A percentile compares a stretch with the other conserved stretches of the same genome.
Conservation (phyloP, 768 basidiomycete genomes). For the Heimioporus sp. region DNA sequence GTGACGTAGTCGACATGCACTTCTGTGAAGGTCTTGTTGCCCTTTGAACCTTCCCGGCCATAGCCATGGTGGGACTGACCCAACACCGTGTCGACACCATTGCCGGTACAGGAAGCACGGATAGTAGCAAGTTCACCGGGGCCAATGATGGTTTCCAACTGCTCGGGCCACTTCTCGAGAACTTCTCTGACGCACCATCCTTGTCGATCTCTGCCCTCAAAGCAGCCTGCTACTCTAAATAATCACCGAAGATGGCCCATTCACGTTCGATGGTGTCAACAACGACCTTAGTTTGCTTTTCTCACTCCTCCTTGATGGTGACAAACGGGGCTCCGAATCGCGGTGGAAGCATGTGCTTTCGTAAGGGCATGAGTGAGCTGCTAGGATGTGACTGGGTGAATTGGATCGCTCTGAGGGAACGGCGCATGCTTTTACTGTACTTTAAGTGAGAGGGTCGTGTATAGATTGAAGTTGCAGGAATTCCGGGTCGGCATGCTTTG, state of each 20-base stretch:
- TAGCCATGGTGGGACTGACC: too few species aligned
- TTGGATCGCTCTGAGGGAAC: constrained; percentile 71
- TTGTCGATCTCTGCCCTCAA: too few species aligned
- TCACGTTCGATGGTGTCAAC: constrained; percentile 81
- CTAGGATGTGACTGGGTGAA: constrained; percentile 68
- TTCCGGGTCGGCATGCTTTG: constrained; percentile 81
- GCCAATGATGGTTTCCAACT: too few species aligned
- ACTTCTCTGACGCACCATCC: too few species aligned
- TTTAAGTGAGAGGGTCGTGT: constrained; percentile 70
- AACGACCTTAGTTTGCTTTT: constrained; percentile 84
- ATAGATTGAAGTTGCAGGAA: constrained; percentile 71
- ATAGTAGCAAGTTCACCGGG: too few species aligned
- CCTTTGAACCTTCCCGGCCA: too few species aligned
- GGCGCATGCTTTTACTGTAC: constrained; percentile 64
- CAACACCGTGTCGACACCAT: too few species aligned
- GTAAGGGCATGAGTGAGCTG: constrained; percentile 77
- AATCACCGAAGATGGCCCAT: constrained; percentile 72
- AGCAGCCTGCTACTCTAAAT: too few species aligned
- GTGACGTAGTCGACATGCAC: too few species aligned
- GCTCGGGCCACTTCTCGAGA: too few species aligned
- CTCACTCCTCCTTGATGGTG: constrained; percentile 85
- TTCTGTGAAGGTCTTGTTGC: too few species aligned
- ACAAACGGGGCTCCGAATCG: constrained; percentile 72
- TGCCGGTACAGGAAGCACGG: too few species aligned
- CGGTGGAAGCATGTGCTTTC: constrained; percentile 73